Evolutionary conservation across 163 green algal genomes (phyloP), one percentile per base, ranked within the genome.

Genomic region (Trebouxiophyceae sp.): DNA sequence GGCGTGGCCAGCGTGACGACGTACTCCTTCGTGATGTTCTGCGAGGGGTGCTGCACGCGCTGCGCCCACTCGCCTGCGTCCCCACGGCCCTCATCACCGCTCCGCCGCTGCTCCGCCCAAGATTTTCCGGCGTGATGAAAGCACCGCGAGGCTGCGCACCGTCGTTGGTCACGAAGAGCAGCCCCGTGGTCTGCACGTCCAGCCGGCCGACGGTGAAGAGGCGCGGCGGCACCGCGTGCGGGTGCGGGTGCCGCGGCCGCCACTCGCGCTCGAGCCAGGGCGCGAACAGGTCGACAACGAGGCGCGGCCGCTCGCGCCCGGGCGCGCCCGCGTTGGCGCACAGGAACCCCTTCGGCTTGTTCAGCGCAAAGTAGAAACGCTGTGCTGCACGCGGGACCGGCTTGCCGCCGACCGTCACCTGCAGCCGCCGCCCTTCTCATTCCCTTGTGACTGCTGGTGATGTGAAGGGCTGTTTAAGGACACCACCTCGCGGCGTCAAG

Each of bases 81-180:
- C n/a, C n/a, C n/a, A n/a, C n/a, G n/a, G n/a, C n/a, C n/a, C n/a
- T n/a, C n/a, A n/a, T n/a, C n/a, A n/a, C n/a, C n/a, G n/a, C n/a
- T n/a, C n/a, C n/a, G n/a, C n/a, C n/a, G n/a, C n/a, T n/a, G n/a
- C n/a, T n/a, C n/a, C n/a, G n/a, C n/a, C n/a, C n/a, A n/a, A n/a
- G n/a, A n/a, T n/a, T n/a, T n/a, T n/a, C n/a, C n/a, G n/a, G n/a
- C n/a, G n/a, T n/a, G n/a, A n/a, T n/a, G n/a, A n/a, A n/a, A n/a
- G n/a, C n/a, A n/a, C n/a, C n/a, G n/a, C n/a, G n/a, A n/a, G n/a
- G n/a, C n/a, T n/a, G n/a, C n/a, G n/a, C n/a, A 76, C 92, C 93
- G 66, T 98, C 93, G 62, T 98, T 98, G 5, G 93, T 98, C 27
- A 98, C 76, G 23, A 98, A 83, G 29, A 98, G 81, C 22, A 98